Percentiles rank a stretch among this genome's conserved stretches.
Conservation (phyloP, 106 monocot species). For the Acanthochlamys bracteata region DNA sequence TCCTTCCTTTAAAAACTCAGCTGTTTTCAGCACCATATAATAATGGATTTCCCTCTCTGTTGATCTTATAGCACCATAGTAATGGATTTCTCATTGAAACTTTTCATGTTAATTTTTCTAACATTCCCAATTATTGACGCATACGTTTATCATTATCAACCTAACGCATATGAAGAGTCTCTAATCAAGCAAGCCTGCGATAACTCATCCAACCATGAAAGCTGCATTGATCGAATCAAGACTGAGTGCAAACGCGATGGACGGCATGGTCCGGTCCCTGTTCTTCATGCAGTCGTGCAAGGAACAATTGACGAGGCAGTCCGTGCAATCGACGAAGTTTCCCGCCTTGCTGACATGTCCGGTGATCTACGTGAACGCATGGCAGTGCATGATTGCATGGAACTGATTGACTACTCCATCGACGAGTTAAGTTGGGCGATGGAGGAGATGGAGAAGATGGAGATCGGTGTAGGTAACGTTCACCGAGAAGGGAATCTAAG, state of each 20-base stretch:
- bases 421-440: constrained; percentile 55
- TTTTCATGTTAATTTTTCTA: too few relatives aligned
- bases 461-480: constrained; percentile 2
- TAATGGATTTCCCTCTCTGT: too few relatives aligned
- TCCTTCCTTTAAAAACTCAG: too few relatives aligned
- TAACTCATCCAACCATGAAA: constrained; percentile 27
- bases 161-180: constrained; percentile 29
- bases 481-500: constrained; percentile 42
- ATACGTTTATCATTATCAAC: neutral
- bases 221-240: constrained; percentile 46
- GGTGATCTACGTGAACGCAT: constrained; percentile 42
- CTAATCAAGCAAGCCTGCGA: constrained; percentile 60
- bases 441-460: constrained; percentile 31
- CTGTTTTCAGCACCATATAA: too few relatives aligned
- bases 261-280: constrained; percentile 15
- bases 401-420: constrained; percentile 63
- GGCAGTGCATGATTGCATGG: constrained; percentile 75
- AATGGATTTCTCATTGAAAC: too few relatives aligned
- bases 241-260: constrained; percentile 21
- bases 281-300: constrained; percentile 56
- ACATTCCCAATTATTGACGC: constrained; percentile 4
- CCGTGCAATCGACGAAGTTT: constrained; percentile 29
- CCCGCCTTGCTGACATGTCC: constrained; percentile 19
- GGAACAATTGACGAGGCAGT: constrained; percentile 56
- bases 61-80: too few relatives aligned